Evolutionary conservation across 495 filamentous ascomycete genomes (phyloP), one percentile per base, ranked within the genome.

Genomic region (Aspergillus bridgeri): DNA sequence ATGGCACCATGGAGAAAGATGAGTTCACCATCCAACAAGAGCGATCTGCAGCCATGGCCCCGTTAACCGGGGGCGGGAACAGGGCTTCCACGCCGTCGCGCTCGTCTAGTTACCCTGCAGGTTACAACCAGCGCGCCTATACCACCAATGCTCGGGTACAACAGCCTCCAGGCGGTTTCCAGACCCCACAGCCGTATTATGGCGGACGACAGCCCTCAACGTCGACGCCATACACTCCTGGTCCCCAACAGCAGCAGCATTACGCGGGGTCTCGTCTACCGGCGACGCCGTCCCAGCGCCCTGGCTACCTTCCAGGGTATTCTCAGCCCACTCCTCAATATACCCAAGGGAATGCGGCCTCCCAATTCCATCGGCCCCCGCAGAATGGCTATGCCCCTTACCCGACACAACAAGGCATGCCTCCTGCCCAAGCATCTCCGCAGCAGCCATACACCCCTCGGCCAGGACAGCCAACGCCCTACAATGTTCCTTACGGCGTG

Each of bases 1-100:
- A 79, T 51, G 92, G 92, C 4, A 85, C 86, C 15, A 89, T 96
- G 87, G 91, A 96, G 65, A 89, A 92, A 66, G 91, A 96, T 61
- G 89, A 93, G 58, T 72, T 75, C 48, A 71, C 71, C 15, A 51
- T 73, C 18, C 70, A 77, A 33, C 72, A 73, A 60, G 70, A 74
- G 55, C 69, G 75, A 21, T 62, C 67, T 4, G 65, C 69, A 8
- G 65, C 69, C 42, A 60, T 70, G 43, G 64, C 68, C n/a, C 51
- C 67, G 18, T 53, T 70, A 9, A 48, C 63, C 33, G 65, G 57
- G 42, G 60, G 62, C 24, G 66, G 65, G 11, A 69, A 68, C 43
- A 69, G 72, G 25, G 71, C 60, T 22, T 67, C 70, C 17, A 74
- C 75, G 3, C 71, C 70, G 44, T 67, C 65, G 23, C 70, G 71